phyloP scores from a whole-genome alignment of 208 protist species.

The Trypanosoma conorhini region DNA sequence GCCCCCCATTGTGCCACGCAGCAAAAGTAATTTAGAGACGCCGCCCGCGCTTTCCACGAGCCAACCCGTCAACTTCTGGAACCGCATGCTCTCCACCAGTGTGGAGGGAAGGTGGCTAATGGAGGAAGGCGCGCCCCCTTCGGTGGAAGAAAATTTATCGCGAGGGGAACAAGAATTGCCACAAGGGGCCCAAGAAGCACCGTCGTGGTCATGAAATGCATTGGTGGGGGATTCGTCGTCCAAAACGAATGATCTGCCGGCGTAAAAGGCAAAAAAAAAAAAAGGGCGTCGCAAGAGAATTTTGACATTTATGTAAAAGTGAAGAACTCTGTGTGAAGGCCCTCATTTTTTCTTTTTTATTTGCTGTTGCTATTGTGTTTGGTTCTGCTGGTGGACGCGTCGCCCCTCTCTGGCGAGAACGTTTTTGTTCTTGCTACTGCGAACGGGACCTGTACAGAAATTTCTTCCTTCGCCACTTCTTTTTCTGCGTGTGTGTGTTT shows the following conservation, averaged over 20 bases:
- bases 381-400: background rate
- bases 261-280: background rate
- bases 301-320: too few species aligned
- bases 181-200: too few species aligned
- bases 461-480: too few species aligned
- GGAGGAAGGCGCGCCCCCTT: background rate
- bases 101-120: background rate
- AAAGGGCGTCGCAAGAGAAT: too few species aligned
- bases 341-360: background rate
- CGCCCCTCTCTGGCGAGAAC: background rate
- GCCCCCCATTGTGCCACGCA: background rate
- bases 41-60: background rate
- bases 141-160: background rate
- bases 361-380: background rate
- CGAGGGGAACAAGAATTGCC: background rate
- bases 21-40: background rate
- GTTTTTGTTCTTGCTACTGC: background rate
- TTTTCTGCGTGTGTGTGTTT: background rate
- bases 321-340: too few species aligned
- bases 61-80: conserved; percentile 1
- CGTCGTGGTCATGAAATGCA: background rate
- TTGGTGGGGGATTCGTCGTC: background rate
- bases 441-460: too few species aligned
- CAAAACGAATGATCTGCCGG: background rate
- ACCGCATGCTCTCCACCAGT: conserved; percentile 10